Evolutionary conservation across 2,329 filamentous ascomycete species (phyloP).

Genomic region (Zalaria sp.): DNA sequence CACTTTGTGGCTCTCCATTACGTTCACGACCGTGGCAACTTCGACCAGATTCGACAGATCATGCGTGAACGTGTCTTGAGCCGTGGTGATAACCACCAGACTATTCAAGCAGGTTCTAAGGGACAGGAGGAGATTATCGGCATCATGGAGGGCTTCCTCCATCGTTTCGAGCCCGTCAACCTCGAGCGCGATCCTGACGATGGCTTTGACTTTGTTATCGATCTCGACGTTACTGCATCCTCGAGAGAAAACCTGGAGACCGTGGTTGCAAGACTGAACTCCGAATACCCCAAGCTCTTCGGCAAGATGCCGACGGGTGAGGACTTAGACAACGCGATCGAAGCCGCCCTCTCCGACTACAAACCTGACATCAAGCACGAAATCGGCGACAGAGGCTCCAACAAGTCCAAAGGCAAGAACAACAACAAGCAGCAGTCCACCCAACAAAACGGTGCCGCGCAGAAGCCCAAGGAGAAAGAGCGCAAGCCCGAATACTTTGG

Average conservation of each 20-base stretch:
- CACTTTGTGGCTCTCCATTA: conserved; percentile 80
- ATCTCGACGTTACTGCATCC: conserved; percentile 63
- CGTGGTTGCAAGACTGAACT: conserved; percentile 56
- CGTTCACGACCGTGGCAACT: conserved; percentile 54
- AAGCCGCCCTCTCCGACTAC: conserved; percentile 62
- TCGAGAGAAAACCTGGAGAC: conserved; percentile 79
- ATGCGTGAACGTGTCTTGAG: conserved; percentile 67
- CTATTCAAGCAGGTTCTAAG: conserved; percentile 73
- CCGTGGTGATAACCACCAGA: conserved; percentile 94
- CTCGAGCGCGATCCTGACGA: conserved; percentile 56
- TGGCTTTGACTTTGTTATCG: conserved; percentile 70
- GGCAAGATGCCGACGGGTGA: conserved; percentile 53
- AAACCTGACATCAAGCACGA: conserved; percentile 62
- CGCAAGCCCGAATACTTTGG: conserved; percentile 50
- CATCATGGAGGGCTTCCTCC: conserved; percentile 91
- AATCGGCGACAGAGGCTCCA: conserved; percentile 44
- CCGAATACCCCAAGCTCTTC: conserved; percentile 65
- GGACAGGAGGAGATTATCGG: conserved; percentile 59
- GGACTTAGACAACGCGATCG: conserved; percentile 68
- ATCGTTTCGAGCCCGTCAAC: conserved; percentile 69
- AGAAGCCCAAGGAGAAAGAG: conserved; percentile 28
- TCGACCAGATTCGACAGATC: conserved; percentile 58
- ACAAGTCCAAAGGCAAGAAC: conserved; percentile 23
- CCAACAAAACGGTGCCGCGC: conserved; percentile 11
- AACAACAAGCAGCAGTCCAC: conserved; percentile 5